These are phyloP conservation scores for Microcos paniculata DNA, from an alignment of 345 rosid genomes.

Conservation along the genomic window DNA sequence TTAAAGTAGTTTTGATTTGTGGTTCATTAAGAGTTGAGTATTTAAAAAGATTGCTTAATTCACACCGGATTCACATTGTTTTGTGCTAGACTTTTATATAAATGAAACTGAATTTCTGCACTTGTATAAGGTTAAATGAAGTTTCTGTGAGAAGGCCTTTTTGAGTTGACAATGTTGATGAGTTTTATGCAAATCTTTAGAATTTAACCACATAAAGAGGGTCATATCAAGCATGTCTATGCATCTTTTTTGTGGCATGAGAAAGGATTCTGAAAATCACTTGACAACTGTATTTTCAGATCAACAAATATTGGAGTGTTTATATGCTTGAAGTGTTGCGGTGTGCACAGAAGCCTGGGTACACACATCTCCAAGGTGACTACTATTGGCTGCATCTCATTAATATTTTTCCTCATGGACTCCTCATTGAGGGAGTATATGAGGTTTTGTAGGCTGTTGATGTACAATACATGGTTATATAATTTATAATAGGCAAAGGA, in stretches of 20 bases:
- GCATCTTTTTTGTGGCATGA: not conserved
- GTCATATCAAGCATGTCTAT: not conserved
- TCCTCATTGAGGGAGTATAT: not conserved
- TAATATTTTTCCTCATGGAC: not conserved
- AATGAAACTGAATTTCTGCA: not conserved
- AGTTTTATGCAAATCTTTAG: not conserved
- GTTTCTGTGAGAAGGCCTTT: not conserved
- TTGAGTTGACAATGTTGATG: not conserved
- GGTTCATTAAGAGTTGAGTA: not conserved
- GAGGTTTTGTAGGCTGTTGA: not conserved
- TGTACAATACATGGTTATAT: not conserved
- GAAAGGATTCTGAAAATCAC: not conserved
- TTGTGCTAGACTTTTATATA: not conserved
- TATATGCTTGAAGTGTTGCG: constrained; percentile 93
- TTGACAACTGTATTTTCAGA: constrained; percentile 49
- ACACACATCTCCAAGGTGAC: constrained; percentile 94
- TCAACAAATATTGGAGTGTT: constrained; percentile 98
- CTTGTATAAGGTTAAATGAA: too few relatives aligned
- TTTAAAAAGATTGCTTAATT: not conserved
- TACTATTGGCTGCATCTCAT: constrained; percentile 16
- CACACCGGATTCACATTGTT: not conserved
- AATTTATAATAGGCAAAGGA: not conserved
- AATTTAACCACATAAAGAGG: not conserved
- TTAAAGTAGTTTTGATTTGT: too few relatives aligned
- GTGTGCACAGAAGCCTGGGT: constrained; percentile 97